Evolutionary conservation across 2,329 filamentous ascomycete genomes (phyloP), one percentile per base, ranked within the genome.

Genomic region (Didymella pomorum): DNA sequence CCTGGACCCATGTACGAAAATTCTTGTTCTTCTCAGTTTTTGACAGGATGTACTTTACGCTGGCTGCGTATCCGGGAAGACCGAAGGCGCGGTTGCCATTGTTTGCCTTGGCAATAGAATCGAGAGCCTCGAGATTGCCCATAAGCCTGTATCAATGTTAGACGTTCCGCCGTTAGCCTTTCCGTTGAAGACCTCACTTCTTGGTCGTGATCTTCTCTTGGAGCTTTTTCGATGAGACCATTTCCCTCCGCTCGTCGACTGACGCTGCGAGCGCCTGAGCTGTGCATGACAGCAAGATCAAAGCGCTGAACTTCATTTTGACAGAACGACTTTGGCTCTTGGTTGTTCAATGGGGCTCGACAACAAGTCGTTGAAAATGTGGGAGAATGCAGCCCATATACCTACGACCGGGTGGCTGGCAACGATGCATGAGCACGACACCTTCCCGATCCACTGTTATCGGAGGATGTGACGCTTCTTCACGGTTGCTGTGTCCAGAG

Each of bases 81-180:
- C 86, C 86, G 57, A 86, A 87, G 5, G 86, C 86, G 49, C 86
- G 80, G 71, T 86, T 87, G 16, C 85, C 85, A 37, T 83, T 84
- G 65, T 88, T 83, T 50, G 80, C 77, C 28, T 74, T 74, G 12
- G 80, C 85, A 52, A 87, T 87, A 42, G 79, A 74, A 68, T 87
- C 79, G 6, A 88, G 77, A 56, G 81, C 79, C 66, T 79, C 77
- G n/a, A 88, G 80, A 44, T 84, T 84, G 53, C 79, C 77, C 71
- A 83, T 79, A 20, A 88, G 76, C 21, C 85, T 86, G 37, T 11
- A 16, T 4, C n/a, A 12, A n/a, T 4, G 12, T 53, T 39, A 60
- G 58, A 18, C 35, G 26, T 31, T 4, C 23, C 4, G 46, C 46
- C 6, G 23, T 43, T 16, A 46, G 12, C 39, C n/a, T 16, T 2